Evolutionary conservation across 2,329 filamentous ascomycete genomes (phyloP), one percentile per base, ranked within the genome.

Genomic region (Aspergillus caelatus): DNA sequence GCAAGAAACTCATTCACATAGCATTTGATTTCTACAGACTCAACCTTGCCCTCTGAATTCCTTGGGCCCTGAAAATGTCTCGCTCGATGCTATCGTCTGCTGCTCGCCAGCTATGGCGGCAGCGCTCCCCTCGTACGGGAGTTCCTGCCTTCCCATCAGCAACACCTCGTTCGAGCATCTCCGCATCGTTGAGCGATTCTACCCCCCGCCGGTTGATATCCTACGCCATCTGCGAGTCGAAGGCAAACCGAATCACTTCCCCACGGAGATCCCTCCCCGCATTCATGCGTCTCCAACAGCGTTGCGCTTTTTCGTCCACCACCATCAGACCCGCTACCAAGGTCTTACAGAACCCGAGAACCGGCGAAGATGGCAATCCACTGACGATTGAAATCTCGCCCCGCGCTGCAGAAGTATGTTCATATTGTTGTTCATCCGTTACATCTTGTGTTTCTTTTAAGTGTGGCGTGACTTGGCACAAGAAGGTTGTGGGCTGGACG

Each of bases 311-410:
- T 63, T 80, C 77, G 28, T 74, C 74, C 41, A 77, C 79, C 36
- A 60, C 72, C 28, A 41, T 66, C 39, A 72, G 61, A 48, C 69
- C 65, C 52, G 80, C 78, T 57, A 80, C 79, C 19, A 81, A 85
- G 61, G 78, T 83, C 19, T 66, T 75, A 50, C 74, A 78, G 62
- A 97, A 98, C 75, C 91, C 93, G 0, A 88, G 90, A 69, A 85
- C 85, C 61, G 92, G 95, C 75, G 92, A 96, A 36, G 88, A 94
- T 61, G 94, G 94, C 30, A 90, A 92, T n/a, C 86, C 90, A 23
- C 93, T 97, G 89, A 82, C 82, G 70, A 84, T 99, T 28, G 89
- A 90, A 60, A 96, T 98, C 65, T 96, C 93, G 0, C 86, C 91
- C 2, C 87, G 94, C 56, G 94, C 94, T 46, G 89, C 91, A 48